These are phyloP conservation scores for Fusarium odoratissimum DNA, from an alignment of 2,329 filamentous ascomycete genomes.

Conservation along the genomic window DNA sequence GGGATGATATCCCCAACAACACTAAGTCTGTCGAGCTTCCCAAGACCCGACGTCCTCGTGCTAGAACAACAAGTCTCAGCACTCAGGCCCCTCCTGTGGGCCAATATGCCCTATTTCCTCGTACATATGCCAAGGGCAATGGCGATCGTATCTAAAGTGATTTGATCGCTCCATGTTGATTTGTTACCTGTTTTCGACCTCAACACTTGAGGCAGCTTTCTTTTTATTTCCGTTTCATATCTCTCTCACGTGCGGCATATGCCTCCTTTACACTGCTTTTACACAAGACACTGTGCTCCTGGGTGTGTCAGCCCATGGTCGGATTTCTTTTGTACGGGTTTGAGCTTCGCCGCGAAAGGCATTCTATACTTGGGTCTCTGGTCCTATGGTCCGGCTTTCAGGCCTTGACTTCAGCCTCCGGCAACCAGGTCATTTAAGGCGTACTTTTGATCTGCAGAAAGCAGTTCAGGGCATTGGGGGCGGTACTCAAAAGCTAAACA, in stretches of 20 bases:
- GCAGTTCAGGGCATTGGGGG: constrained; percentile 28
- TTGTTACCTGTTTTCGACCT: constrained; percentile 11
- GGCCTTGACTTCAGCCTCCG: not conserved
- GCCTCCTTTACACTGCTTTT: constrained; percentile 9
- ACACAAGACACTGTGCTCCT: not conserved
- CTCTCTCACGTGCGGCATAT: constrained; percentile 4
- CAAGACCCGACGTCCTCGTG: constrained; percentile 53
- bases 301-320: not conserved
- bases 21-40: constrained; percentile 47
- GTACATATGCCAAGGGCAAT: constrained; percentile 47
- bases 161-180: constrained; percentile 4
- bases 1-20: constrained; percentile 44
- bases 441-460: constrained; percentile 27
- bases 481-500: constrained; percentile 33
- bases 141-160: constrained; percentile 49
- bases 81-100: constrained; percentile 57
- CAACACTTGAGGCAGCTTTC: constrained; percentile 2
- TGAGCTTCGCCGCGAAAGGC: constrained; percentile 12
- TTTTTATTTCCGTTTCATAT: not conserved
- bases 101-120: constrained; percentile 61
- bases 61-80: constrained; percentile 60
- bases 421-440: constrained; percentile 20
- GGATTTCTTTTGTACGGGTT: constrained; percentile 33
- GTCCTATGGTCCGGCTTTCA: constrained; percentile 2
- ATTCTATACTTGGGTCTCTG: not conserved